phyloP scores from a whole-genome alignment of 2,329 filamentous ascomycete genomes.

The Pyricularia sp. region DNA sequence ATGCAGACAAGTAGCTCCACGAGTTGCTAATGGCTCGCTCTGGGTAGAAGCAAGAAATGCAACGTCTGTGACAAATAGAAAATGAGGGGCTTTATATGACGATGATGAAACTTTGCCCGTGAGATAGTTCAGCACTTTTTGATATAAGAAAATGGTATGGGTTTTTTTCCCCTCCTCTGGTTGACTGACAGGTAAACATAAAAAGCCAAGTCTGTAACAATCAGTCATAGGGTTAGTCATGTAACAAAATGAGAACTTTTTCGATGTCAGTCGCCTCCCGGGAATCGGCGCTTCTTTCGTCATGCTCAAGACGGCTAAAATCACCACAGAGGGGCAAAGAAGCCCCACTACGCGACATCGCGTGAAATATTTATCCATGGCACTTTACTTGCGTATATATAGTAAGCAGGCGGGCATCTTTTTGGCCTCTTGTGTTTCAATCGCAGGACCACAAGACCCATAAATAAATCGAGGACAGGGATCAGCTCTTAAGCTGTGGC shows the following conservation, averaged over 20 bases:
- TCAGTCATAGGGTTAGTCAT: neutral
- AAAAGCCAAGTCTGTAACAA: neutral
- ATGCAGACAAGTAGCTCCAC: neutral
- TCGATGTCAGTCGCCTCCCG: neutral
- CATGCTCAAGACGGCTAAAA: neutral
- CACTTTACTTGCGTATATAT: neutral
- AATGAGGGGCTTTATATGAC: neutral
- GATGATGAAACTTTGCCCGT: neutral
- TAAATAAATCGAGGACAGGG: neutral
- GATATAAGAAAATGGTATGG: neutral
- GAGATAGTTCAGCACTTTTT: neutral
- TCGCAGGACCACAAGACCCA: neutral
- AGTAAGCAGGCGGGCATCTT: too few species aligned
- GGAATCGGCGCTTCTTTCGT: neutral
- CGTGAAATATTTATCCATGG: neutral
- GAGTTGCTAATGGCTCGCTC: neutral
- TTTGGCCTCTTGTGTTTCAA: neutral
- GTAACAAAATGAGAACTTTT: neutral
- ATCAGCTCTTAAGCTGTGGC: neutral
- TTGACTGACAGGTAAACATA: neutral
- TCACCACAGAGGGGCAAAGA: neutral
- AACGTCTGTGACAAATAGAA: neutral
- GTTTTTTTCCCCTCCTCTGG: neutral
- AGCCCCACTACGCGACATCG: neutral
- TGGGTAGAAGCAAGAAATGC: neutral